Conservation (phyloP, 306 rosid species). For the Begonia fuchsioides region DNA sequence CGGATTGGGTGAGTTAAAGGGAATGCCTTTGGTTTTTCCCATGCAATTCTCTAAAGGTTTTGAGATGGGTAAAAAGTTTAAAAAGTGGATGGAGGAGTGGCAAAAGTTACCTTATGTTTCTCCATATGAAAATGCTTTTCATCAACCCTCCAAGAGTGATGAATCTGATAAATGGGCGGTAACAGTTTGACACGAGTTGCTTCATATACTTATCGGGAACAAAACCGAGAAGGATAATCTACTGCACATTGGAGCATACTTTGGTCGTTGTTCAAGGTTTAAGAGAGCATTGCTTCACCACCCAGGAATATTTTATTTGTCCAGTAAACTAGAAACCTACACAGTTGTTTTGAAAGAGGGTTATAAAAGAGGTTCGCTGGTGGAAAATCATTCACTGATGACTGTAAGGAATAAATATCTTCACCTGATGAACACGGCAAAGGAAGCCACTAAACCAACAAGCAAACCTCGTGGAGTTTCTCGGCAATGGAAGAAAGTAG, state of each 20-base stretch:
- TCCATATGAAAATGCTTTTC: slow-evolving; percentile 57
- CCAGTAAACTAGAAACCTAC: slow-evolving; percentile 48
- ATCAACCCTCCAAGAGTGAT: slow-evolving; percentile 37
- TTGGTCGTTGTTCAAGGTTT: slow-evolving; percentile 64
- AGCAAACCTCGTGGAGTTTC: slow-evolving; percentile 19
- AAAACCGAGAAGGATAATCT: slow-evolving; percentile 51
- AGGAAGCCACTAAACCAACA: slow-evolving; percentile 24
- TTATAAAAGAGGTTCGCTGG: slow-evolving; percentile 55
- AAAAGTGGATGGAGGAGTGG: slow-evolving; percentile 72
- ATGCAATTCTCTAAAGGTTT: slow-evolving; percentile 52
- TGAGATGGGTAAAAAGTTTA: slow-evolving; percentile 55
- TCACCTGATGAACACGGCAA: slow-evolving; percentile 49
- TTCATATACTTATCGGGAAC: slow-evolving; percentile 59
- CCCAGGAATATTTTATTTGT: slow-evolving; percentile 71
- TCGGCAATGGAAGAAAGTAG: slow-evolving; percentile 17
- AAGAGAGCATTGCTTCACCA: slow-evolving; percentile 58
- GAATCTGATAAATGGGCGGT: slow-evolving; percentile 68
- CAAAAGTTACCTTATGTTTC: slow-evolving; percentile 61
- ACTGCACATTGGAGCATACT: slow-evolving; percentile 47
- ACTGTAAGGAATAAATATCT: slow-evolving; percentile 43
- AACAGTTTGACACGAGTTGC: slow-evolving; percentile 67
- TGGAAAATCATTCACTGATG: slow-evolving; percentile 36
- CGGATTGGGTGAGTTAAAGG: slow-evolving; percentile 2
- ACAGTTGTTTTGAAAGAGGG: slow-evolving; percentile 70
- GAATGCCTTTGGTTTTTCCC: slow-evolving; percentile 26